Evolutionary conservation across 331 rosid species (phyloP), one percentile per base, ranked within the genome.

Genomic region (Pyracantha coccinea): DNA sequence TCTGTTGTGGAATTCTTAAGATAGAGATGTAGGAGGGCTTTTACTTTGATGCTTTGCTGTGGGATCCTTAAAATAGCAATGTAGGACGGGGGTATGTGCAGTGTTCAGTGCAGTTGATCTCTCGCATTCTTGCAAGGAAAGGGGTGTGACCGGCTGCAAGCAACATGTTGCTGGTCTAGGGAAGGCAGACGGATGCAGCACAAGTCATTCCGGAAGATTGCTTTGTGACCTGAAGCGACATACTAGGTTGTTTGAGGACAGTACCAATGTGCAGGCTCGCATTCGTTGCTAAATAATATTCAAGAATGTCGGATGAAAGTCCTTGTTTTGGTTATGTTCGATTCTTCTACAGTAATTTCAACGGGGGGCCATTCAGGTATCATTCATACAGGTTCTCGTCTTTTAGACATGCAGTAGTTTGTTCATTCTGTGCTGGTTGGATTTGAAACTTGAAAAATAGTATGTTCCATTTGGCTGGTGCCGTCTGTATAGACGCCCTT

Each of bases 31-130:
- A 78, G 85, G 87, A 71, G 68, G 74, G 81, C 84, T 70, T 86
- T 57, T 89, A 83, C 78, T 84, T 81, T 84, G 82, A 72, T 86
- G 80, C 88, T 82, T 72, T 73, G 68, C 82, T 76, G 88, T 88
- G 88, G 81, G 68, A 69, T 58, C 65, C 4, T 78, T 85, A 79
- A 78, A 73, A 71, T 11, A n/a, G 76, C 69, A 68, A 63, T 33
- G 75, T 28, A 78, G 80, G 88, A 63, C 4, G 1, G 57, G 63
- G 78, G 3, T 64, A 79, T 93, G 92, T 93, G 89, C 89, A 93
- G 88, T 81, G 72, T 84, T 85, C 84, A 84, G 86, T 74, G 54
- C 72, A 81, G 85, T 89, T 81, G 72, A 85, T 72, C 72, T 78
- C 95, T 85, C 80, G 78, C 81, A 61, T 73, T 81, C 28, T 15